A percentile compares a stretch with the other conserved stretches of the same genome.
Evolutionary conservation across 106 monocot species (phyloP).

Genomic region (Narthecium ossifragum): DNA sequence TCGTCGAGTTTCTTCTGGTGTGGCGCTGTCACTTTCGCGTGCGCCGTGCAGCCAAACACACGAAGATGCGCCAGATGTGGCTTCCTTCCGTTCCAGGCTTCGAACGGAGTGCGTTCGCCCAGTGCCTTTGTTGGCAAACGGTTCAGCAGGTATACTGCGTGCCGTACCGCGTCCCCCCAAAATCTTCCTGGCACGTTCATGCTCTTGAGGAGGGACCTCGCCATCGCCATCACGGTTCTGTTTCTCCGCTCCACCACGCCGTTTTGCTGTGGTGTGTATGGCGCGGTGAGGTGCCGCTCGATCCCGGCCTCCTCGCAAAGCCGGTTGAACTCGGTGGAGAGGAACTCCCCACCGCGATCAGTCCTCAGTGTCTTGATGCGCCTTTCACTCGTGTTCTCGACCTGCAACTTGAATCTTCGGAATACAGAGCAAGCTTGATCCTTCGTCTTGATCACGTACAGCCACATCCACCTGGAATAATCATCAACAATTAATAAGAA

Average conservation of each 20-base stretch:
- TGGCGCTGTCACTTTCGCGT: not conserved
- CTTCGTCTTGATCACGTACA: slow-evolving; percentile 1
- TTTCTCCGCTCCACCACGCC: slow-evolving; percentile 15
- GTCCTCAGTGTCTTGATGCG: slow-evolving; percentile 1
- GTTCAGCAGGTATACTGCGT: slow-evolving; percentile 14
- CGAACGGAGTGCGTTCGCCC: not conserved
- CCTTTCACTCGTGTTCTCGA: not conserved
- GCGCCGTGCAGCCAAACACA: slow-evolving; percentile 13
- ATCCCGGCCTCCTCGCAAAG: slow-evolving; percentile 5
- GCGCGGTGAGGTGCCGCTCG: slow-evolving; percentile 7
- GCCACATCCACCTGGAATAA: slow-evolving; percentile 14
- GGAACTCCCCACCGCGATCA: too few species aligned
- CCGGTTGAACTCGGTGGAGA: not conserved
- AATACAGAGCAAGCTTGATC: not conserved
- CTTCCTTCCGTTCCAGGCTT: slow-evolving; percentile 11
- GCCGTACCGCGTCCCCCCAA: slow-evolving; percentile 19
- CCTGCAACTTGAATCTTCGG: not conserved
- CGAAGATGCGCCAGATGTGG: slow-evolving; percentile 1
- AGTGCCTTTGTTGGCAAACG: slow-evolving; percentile 11
- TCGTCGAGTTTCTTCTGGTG: slow-evolving; percentile 12
- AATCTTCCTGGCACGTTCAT: slow-evolving; percentile 7
- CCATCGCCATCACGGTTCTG: slow-evolving; percentile 5
- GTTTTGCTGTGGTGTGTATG: slow-evolving; percentile 6
- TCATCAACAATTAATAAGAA: slow-evolving; percentile 12
- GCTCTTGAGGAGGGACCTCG: slow-evolving; percentile 11